These are phyloP conservation scores for Aquilaria malaccensis DNA, from an alignment of 345 rosid genomes.

Conservation along the genomic window DNA sequence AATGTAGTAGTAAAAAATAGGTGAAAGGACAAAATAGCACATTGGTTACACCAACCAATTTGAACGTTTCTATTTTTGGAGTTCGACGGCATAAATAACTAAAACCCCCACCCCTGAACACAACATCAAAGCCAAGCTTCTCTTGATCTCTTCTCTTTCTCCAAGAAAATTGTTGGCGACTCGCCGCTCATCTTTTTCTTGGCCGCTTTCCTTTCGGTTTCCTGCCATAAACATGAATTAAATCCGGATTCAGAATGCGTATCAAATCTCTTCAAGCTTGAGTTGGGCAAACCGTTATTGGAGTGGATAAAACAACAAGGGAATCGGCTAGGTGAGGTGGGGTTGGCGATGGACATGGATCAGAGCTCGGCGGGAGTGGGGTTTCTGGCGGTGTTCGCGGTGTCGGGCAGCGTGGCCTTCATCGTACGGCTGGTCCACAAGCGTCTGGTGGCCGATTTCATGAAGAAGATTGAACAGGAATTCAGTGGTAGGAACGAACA, in stretches of 20 bases:
- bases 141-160: no score
- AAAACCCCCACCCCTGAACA: no score
- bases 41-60: no score
- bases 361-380: conserved; percentile 35
- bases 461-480: conserved; percentile 59
- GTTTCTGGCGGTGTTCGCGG: conserved; percentile 64
- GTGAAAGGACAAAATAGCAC: no score
- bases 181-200: not conserved
- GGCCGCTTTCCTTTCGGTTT: not conserved
- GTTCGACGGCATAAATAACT: no score
- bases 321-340: no score
- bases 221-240: not conserved
- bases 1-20: no score
- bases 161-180: no score
- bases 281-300: not conserved
- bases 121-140: no score
- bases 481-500: conserved; percentile 23
- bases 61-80: no score
- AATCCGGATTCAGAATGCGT: not conserved
- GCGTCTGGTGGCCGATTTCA: conserved; percentile 64
- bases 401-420: conserved; percentile 72
- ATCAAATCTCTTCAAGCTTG: not conserved
- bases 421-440: conserved; percentile 54
- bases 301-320: not conserved
- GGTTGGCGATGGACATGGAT: conserved; percentile 18